Evolutionary conservation across 352 stramenopile genomes (phyloP), one percentile per base, ranked within the genome.

Genomic region (Globisporangium irregulare): DNA sequence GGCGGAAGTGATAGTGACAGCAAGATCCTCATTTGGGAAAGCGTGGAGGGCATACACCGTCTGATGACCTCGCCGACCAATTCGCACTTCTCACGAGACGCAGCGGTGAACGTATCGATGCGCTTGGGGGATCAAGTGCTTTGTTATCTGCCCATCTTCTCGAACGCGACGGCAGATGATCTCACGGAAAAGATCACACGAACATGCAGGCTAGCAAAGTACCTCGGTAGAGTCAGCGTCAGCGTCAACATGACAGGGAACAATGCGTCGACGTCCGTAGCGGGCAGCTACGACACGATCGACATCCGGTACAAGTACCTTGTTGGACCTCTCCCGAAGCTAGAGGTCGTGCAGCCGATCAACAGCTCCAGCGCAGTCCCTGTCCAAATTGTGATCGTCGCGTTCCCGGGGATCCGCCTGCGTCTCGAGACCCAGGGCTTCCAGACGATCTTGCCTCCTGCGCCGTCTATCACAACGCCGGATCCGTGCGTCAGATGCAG

Each of bases 251-350:
- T 62, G 29, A 72, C 72, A 20, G 73, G 57, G 22, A 51, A 57
- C 2, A 67, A 59, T 4, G 58, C 70, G 6, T 66, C 63, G 7
- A 55, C 59, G n/a, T 51, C 58, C 27, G 38, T 36, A 1, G 46
- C 59, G 20, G 66, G 20, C 15, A 70, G 46, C 38, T 65, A 68
- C 15, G 71, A 73, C 57, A 56, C 14, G 10, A 18, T 84, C 3
- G 77, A 79, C 18, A 64, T 87, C 4, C 72, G 72, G 3, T 90
- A 85, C 73, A 72, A 81, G 29, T 81, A 81, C 54, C 60, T 86
- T n/a, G 71, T 86, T 15, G 81, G 81, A 15, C 74, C 76, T 10
- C 62, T 87, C 55, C 79, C 81, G 25, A 73, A 59, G 12, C 69
- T 90, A 10, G 59, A 75, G 20, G 24, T 73, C 25, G 68, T 73